Conservation (phyloP, 2,329 filamentous ascomycete genomes). For the Monilinia fructicola region DNA sequence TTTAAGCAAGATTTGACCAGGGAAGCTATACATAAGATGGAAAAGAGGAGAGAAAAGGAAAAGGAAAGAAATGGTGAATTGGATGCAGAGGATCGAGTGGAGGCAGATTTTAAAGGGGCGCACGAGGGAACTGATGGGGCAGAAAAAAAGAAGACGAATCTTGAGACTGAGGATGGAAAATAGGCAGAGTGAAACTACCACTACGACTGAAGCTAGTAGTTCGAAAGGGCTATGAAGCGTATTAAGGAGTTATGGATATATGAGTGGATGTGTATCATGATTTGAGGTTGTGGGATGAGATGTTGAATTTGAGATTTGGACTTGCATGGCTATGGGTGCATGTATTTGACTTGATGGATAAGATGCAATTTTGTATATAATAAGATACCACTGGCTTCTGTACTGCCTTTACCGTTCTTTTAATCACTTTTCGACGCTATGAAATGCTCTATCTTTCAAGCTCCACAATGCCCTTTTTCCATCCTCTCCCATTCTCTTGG, state of each 20-base stretch:
- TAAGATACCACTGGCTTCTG: constrained; percentile 12
- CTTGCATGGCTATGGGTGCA: constrained; percentile 2
- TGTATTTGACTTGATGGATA: background rate
- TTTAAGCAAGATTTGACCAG: constrained; percentile 73
- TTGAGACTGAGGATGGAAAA: background rate
- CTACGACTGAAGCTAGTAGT: background rate
- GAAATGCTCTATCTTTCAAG: background rate
- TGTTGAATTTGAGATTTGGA: background rate
- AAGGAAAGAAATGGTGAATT: constrained; percentile 10
- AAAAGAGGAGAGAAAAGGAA: constrained; percentile 40
- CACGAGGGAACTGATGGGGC: background rate
- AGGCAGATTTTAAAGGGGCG: background rate
- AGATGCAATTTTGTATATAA: background rate
- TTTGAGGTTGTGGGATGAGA: background rate
- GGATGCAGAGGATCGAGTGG: constrained; percentile 5
- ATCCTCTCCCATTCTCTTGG: background rate
- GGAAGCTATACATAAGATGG: constrained; percentile 53
- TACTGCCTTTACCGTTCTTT: background rate
- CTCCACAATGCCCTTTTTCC: background rate
- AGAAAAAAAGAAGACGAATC: background rate
- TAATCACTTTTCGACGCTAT: background rate
- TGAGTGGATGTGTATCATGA: background rate
- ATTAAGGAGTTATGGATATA: background rate
- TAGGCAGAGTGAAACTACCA: constrained; percentile 1
- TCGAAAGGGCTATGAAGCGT: background rate